Base-by-base conservation (phyloP, 495 filamentous ascomycete species). In the Xylaria flabelliformis region DNA sequence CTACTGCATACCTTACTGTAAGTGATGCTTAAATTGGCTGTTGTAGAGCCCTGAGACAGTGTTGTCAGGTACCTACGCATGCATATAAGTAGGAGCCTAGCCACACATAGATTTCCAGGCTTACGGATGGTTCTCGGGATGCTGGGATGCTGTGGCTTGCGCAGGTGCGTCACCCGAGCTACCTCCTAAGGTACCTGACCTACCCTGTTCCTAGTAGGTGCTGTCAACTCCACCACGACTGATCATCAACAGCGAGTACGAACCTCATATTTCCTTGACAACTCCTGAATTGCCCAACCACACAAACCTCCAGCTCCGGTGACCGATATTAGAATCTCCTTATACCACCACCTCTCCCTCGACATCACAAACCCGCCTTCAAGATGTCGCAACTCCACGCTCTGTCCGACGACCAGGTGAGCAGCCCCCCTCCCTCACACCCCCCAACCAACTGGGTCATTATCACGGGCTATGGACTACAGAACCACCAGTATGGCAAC, bases 341-440 rank as follows among this genome's bases (percentile, higher is more conserved):
- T 10, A 24, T 48, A 17, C 34, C 8, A 34, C 46, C 69, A 9
- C 15, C 4, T 32, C 26, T 41, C 13, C 51, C 42, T 21, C 39
- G 51, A 41, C 21, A 77, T 71, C 76, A 73, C 62, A 74, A 71
- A 53, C 62, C 64, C 75, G 46, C 78, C 74, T 70, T 79, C 87
- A 92, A 85, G 74, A 98, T 97, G 95, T 95, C 95, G 82, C 91
- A 93, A 85, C 85, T 88, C 73, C 94, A 97, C 90, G 91, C 94
- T 82, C 91, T 98, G 84, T 97, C 94, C 81, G 95, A 98, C 87
- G 95, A 97, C 82, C 95, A 98, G 91, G 95, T 94, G 86, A 74
- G 80, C 75, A 66, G 58, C 70, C 29, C 65, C 66, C 56, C 50
- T 24, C 58, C 66, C 21, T 48, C 2, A n/a, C n/a, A n/a, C n/a